Evolutionary conservation across 2,329 filamentous ascomycete genomes (phyloP).

Genomic region (Penicillium brasilianum): DNA sequence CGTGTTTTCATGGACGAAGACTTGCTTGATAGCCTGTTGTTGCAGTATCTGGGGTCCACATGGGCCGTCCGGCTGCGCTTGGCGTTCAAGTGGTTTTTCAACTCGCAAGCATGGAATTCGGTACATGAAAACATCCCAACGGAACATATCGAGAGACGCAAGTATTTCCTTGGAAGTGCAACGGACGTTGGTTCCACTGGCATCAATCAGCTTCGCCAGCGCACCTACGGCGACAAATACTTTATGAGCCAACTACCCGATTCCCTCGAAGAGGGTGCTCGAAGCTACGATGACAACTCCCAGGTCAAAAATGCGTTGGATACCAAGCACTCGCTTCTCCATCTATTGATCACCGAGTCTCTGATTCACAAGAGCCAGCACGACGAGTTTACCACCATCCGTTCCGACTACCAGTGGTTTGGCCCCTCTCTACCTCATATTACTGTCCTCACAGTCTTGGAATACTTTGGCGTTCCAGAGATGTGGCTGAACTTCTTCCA

Average conservation of each 20-base stretch:
- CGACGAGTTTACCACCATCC: slow-evolving; percentile 58
- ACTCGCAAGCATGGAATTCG: slow-evolving; percentile 50
- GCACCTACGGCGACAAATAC: slow-evolving; percentile 52
- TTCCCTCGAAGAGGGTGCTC: slow-evolving; percentile 44
- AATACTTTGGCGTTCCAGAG: slow-evolving; percentile 63
- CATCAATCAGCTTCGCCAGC: slow-evolving; percentile 41
- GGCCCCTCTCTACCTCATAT: slow-evolving; percentile 63
- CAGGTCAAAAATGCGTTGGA: slow-evolving; percentile 50
- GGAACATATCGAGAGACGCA: slow-evolving; percentile 49
- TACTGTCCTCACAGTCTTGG: slow-evolving; percentile 62
- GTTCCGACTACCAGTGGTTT: slow-evolving; percentile 65
- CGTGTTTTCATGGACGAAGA: slow-evolving; percentile 65
- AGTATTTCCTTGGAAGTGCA: slow-evolving; percentile 49
- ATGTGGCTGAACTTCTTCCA: slow-evolving; percentile 65
- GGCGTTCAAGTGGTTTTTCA: slow-evolving; percentile 45
- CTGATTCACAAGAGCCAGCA: slow-evolving; percentile 56
- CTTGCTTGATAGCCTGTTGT: slow-evolving; percentile 59
- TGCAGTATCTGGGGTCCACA: slow-evolving; percentile 60
- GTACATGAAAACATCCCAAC: slow-evolving; percentile 41
- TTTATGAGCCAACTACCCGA: slow-evolving; percentile 63
- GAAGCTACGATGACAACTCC: slow-evolving; percentile 48
- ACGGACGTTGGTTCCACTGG: slow-evolving; percentile 20
- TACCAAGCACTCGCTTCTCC: slow-evolving; percentile 63
- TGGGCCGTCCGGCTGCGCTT: slow-evolving; percentile 57
- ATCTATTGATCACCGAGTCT: slow-evolving; percentile 61